These are phyloP conservation scores for Hymenochaete sp. DNA, from an alignment of 1,284 basidiomycete species.

Conservation along the genomic window DNA sequence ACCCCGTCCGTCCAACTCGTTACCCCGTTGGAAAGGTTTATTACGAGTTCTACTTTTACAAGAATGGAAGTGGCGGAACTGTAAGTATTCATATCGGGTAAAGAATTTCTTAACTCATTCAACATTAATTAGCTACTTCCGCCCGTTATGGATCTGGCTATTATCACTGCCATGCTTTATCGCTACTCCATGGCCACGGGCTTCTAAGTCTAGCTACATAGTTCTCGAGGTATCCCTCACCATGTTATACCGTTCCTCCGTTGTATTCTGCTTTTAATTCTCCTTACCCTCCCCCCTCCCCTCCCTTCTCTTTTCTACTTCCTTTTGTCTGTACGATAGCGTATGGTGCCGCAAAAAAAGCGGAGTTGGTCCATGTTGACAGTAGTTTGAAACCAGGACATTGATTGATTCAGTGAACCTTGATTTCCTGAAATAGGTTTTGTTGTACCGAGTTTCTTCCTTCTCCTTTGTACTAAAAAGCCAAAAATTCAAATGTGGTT, in stretches of 20 bases:
- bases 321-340: background rate
- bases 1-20: conserved; percentile 60
- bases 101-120: background rate
- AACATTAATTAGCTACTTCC: conserved; percentile 55
- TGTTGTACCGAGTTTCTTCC: too few species aligned
- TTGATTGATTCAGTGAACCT: too few species aligned
- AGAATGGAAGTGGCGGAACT: conserved; percentile 60
- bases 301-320: conserved; percentile 1
- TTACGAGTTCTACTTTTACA: conserved; percentile 73
- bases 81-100: conserved; percentile 35
- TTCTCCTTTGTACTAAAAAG: too few species aligned
- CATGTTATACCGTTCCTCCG: conserved; percentile 74
- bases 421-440: too few species aligned
- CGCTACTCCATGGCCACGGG: conserved; percentile 65
- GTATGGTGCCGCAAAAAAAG: too few species aligned
- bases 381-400: too few species aligned
- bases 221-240: conserved; percentile 72
- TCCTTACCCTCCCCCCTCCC: background rate
- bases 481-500: too few species aligned
- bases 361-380: too few species aligned
- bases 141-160: conserved; percentile 79
- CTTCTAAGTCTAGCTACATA: conserved; percentile 61
- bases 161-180: conserved; percentile 74
- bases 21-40: conserved; percentile 78
- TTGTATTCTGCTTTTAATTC: conserved; percentile 53